Evolutionary conservation across 2,329 filamentous ascomycete species (phyloP), one percentile per base, ranked within the genome.

Genomic region (Exophiala sp.): DNA sequence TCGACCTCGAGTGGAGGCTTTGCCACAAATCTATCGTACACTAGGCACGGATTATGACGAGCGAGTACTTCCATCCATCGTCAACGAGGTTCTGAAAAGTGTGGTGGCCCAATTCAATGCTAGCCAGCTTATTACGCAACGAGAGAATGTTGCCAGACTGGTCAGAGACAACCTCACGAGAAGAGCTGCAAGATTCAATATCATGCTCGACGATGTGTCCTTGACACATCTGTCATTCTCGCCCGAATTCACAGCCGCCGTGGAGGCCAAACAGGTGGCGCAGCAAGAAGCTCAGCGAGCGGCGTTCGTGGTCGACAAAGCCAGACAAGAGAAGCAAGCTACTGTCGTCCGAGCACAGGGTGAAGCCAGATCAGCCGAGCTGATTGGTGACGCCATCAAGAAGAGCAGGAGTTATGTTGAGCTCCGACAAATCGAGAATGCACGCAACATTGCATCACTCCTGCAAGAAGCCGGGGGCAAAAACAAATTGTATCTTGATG

Each of bases 31-130:
- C 68, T 99, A 97, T 81, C 83, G 94, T 63, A 99, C 94, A 1
- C 82, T 99, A 34, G 94, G 94, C 50, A 86, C 86, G 52, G 94
- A 99, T 75, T 99, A 97, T 71, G 94, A 99, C 67, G 94, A 99
- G 83, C 82, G 94, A 57, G 91, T 99, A 39, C 80, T 99, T 60
- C 94, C 94, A 5, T 96, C 91, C 10, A 99, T 99, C 66, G 94
- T 97, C 60, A 99, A 99, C 69, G 94, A 99, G 78, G 94, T 99
- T 38, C 75, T 99, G 67, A 99, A 99, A 85, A 95, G 91, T 67
- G 94, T 99, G 21, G 94, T 99, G 41, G 94, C 94, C 24, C 94
- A 99, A 75, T 99, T 99, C 82, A 97, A 99, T 67, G 94, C 94
- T 63, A 94, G 88, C 68, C 94, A 99, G 77, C 79, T 99, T 71